A percentile compares a stretch with the other conserved stretches of the same genome.
phyloP scores from a whole-genome alignment of 768 basidiomycete genomes.

The Lyophyllum shimeji region DNA sequence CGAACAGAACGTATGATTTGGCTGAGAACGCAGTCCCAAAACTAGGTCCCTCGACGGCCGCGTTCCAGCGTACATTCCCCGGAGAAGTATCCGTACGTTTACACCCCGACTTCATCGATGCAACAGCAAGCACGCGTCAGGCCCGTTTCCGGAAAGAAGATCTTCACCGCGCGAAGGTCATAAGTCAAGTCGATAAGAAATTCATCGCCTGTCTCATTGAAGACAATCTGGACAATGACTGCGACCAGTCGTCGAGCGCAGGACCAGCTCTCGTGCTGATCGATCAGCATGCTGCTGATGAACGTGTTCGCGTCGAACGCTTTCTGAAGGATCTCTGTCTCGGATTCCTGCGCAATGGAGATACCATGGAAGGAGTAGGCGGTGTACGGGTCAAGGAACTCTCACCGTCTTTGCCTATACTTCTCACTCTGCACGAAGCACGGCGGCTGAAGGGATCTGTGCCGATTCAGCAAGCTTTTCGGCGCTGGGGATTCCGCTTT shows the following conservation, averaged over 20 bases:
- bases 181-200: conserved; percentile 89
- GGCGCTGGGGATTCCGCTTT: conserved; percentile 71
- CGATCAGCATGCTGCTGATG: conserved; percentile 99
- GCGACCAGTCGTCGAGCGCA: conserved; percentile 13
- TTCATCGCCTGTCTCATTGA: conserved; percentile 77
- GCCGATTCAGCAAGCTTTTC: conserved; percentile 48
- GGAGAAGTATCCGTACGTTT: not conserved
- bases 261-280: conserved; percentile 63
- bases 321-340: conserved; percentile 75
- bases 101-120: not conserved
- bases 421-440: conserved; percentile 69
- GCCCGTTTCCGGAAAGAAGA: conserved; percentile 51
- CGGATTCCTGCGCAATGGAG: conserved; percentile 54
- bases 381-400: conserved; percentile 43
- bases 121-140: conserved; percentile 18
- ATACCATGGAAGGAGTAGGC: conserved; percentile 21
- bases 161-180: conserved; percentile 55
- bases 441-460: conserved; percentile 41
- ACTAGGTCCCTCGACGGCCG: conserved; percentile 14
- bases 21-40: conserved; percentile 49
- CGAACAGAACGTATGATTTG: conserved; percentile 54
- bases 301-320: conserved; percentile 87
- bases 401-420: conserved; percentile 54
- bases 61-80: not conserved
- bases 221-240: conserved; percentile 16